Evolutionary conservation across 1,284 basidiomycete genomes (phyloP), one percentile per base, ranked within the genome.

Genomic region (Malassezia sympodialis): DNA sequence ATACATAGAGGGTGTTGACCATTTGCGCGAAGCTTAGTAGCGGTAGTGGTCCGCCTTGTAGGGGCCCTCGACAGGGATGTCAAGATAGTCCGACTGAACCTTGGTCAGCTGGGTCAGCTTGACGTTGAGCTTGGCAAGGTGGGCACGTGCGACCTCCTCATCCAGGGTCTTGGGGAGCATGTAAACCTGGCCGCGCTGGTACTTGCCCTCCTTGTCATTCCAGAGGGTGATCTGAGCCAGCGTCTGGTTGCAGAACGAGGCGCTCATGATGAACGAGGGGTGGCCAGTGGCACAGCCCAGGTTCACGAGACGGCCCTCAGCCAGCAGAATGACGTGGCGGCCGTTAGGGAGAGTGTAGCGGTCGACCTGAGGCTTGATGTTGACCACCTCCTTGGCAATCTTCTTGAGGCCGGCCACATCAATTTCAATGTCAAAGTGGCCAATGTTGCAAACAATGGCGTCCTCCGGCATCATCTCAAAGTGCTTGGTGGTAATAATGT

Each of bases 301-400:
- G 83, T 98, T 98, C 77, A 98, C 93, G 61, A 98, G 87, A 81
- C 94, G 93, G 64, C 93, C 93, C 76, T 96, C 90, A 55, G 93
- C 93, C 61, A 99, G 88, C 55, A 99, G 85, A 78, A 99, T 87
- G 79, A 99, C 79, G 81, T 96, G 93, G 59, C 65, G 64, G 64
- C 69, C 71, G 62, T 62, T 68, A 56, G 63, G 57, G 85, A 93
- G 89, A 71, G 89, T 94, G 83, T 80, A 98, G 67, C 93, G 88
- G 80, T 99, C 93, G 53, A 99, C 94, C 80, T 99, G 93, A 69
- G 93, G 94, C 82, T 99, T 99, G 80, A 99, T 82, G 81, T 98
- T 96, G 76, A 85, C 81, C 63, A 79, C 82, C 60, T 84, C 80
- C 75, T 82, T 84, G 65, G 94, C 90, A 76, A 90, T 93, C 64